Percentiles rank a stretch among this genome's conserved stretches.
Conservation (phyloP, 1,284 basidiomycete species). For the Naganishia cerealis region DNA sequence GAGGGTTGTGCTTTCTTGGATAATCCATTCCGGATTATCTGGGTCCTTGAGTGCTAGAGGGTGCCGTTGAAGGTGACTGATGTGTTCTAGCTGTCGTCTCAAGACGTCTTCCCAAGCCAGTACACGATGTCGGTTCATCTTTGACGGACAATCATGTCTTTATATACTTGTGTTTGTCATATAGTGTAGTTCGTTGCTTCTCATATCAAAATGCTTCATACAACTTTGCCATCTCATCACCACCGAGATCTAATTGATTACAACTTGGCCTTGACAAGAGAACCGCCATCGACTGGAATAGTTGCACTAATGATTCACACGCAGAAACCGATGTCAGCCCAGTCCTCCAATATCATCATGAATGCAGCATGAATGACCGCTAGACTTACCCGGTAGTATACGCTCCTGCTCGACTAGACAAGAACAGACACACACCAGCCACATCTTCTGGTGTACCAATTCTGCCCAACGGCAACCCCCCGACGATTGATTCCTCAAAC, state of each 20-base stretch:
- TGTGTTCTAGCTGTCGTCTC: slow-evolving; percentile 13
- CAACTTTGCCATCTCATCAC: slow-evolving; percentile 3
- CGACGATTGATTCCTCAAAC: slow-evolving; percentile 58
- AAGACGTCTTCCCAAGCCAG: not conserved
- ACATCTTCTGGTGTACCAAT: slow-evolving; percentile 67
- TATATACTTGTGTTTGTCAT: slow-evolving; percentile 8
- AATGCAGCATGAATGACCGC: not conserved
- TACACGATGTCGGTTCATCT: slow-evolving; percentile 11
- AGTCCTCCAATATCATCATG: not conserved
- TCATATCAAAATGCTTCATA: slow-evolving; percentile 2
- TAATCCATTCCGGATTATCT: slow-evolving; percentile 16
- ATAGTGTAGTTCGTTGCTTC: not conserved
- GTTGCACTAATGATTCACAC: slow-evolving; percentile 60
- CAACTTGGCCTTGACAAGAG: slow-evolving; percentile 47
- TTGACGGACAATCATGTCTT: slow-evolving; percentile 19
- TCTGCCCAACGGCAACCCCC: slow-evolving; percentile 59
- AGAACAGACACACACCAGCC: slow-evolving; percentile 64
- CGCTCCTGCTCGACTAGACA: slow-evolving; percentile 63
- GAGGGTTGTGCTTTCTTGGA: slow-evolving; percentile 10
- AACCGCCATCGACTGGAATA: slow-evolving; percentile 64
- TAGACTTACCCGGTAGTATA: slow-evolving; percentile 60
- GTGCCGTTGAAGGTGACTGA: slow-evolving; percentile 23
- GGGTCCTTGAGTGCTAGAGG: slow-evolving; percentile 19
- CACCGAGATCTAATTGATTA: not conserved
- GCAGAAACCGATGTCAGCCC: not conserved